A percentile compares a stretch with the other conserved stretches of the same genome.
Conservation (phyloP, 768 basidiomycete genomes). For the Mycena latifolia region DNA sequence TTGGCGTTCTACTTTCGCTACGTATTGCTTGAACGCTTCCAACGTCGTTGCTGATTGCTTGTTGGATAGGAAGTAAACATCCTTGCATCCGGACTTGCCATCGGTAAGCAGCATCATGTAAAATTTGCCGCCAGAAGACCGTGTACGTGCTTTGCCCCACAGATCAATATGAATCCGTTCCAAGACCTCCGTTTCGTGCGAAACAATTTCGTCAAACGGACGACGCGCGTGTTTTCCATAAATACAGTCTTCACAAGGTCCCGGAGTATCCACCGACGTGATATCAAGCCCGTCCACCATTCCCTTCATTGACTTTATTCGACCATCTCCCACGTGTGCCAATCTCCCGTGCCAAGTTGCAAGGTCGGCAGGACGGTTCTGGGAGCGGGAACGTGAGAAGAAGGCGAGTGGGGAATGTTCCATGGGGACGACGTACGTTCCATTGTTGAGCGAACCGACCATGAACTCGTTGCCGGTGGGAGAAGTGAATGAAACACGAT, state of each 20-base stretch:
- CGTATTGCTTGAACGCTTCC: not conserved
- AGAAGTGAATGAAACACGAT: too few species aligned
- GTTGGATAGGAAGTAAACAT: not conserved
- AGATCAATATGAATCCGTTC: slow-evolving; percentile 2
- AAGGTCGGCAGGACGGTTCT: too few species aligned
- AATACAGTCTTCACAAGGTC: slow-evolving; percentile 7
- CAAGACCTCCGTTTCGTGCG: not conserved
- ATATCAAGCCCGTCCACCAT: too few species aligned
- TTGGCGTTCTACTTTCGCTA: not conserved
- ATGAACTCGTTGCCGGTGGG: too few species aligned
- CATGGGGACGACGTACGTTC: too few species aligned
- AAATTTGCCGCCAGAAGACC: not conserved
- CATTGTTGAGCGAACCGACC: too few species aligned
- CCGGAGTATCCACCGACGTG: not conserved
- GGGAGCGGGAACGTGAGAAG: too few species aligned
- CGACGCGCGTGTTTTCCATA: not conserved
- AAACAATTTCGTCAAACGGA: slow-evolving; percentile 3
- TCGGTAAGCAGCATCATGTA: not conserved
- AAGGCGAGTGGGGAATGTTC: too few species aligned
- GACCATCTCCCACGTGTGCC: too few species aligned
- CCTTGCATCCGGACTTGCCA: not conserved
- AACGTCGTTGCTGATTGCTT: not conserved
- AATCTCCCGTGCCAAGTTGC: too few species aligned
- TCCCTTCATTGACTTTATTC: too few species aligned
- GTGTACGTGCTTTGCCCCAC: not conserved